Conservation (phyloP, 2,329 filamentous ascomycete species). For the Taxawa tesnikishii region DNA sequence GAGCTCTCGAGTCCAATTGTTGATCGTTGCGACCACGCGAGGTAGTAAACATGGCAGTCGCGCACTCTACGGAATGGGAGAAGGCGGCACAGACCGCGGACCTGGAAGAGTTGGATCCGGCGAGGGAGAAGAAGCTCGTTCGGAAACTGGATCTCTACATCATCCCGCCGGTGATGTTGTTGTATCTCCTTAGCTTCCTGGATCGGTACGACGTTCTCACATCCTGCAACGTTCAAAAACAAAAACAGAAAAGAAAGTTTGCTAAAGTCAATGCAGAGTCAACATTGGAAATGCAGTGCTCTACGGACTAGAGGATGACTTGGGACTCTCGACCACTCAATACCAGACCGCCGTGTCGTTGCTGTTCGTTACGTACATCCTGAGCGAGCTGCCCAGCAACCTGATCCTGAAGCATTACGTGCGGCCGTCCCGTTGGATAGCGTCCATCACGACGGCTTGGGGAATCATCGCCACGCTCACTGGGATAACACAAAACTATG, state of each 20-base stretch:
- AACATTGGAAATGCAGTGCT: constrained; percentile 49
- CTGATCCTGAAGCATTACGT: constrained; percentile 32
- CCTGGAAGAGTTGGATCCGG: constrained; percentile 5
- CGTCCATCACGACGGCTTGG: constrained; percentile 49
- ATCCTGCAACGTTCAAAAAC: too few relatives aligned
- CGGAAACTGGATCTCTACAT: constrained; percentile 53
- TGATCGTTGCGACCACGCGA: too few relatives aligned
- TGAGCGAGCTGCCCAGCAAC: constrained; percentile 33
- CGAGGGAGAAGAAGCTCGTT: constrained; percentile 33
- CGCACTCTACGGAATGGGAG: not conserved
- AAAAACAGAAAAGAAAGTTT: too few relatives aligned
- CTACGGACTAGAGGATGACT: constrained; percentile 50
- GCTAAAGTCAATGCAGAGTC: too few relatives aligned
- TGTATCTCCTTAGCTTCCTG: constrained; percentile 66
- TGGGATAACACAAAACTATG: constrained; percentile 55
- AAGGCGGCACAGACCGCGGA: not conserved
- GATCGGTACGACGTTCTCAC: constrained; percentile 58
- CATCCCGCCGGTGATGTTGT: constrained; percentile 53
- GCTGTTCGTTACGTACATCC: constrained; percentile 33
- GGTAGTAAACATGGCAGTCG: too few relatives aligned
- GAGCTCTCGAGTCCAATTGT: too few relatives aligned
- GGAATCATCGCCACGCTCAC: constrained; percentile 56
- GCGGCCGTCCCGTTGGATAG: constrained; percentile 36
- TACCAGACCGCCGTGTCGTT: constrained; percentile 46
- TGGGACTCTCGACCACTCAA: constrained; percentile 49